phyloP scores from a whole-genome alignment of 495 filamentous ascomycete genomes.

The Penicillium soppii region DNA sequence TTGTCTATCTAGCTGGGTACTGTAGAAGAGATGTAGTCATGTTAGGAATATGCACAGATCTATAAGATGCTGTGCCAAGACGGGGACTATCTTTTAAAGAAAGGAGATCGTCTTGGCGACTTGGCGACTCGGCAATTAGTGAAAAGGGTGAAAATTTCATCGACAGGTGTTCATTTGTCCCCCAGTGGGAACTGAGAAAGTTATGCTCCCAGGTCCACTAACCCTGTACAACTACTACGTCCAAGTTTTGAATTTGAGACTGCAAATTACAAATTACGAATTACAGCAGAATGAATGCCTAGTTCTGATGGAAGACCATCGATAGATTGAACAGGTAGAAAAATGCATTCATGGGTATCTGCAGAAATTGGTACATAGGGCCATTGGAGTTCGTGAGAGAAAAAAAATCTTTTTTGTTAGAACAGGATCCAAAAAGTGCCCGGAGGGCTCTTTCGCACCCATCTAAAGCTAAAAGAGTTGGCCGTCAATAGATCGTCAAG shows the following conservation, averaged over 20 bases:
- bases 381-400: conserved; percentile 27
- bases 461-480: conserved; percentile 39
- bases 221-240: too few species aligned
- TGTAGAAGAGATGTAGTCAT: neutral
- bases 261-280: neutral
- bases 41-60: neutral
- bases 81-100: neutral
- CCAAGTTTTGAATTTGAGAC: too few species aligned
- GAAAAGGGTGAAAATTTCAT: neutral
- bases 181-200: too few species aligned
- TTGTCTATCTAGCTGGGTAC: too few species aligned
- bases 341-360: conserved; percentile 55
- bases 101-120: neutral
- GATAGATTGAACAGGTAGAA: conserved; percentile 29
- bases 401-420: conserved; percentile 28
- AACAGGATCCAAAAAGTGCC: conserved; percentile 24
- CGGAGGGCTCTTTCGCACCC: conserved; percentile 30
- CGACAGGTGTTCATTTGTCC: too few species aligned
- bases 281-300: conserved; percentile 28
- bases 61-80: neutral
- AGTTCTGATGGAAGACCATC: conserved; percentile 22
- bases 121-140: neutral
- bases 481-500: conserved; percentile 34
- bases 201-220: too few species aligned
- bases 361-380: conserved; percentile 42